phyloP scores from a whole-genome alignment of 768 basidiomycete species.

The Termitomyces eurrhizus region DNA sequence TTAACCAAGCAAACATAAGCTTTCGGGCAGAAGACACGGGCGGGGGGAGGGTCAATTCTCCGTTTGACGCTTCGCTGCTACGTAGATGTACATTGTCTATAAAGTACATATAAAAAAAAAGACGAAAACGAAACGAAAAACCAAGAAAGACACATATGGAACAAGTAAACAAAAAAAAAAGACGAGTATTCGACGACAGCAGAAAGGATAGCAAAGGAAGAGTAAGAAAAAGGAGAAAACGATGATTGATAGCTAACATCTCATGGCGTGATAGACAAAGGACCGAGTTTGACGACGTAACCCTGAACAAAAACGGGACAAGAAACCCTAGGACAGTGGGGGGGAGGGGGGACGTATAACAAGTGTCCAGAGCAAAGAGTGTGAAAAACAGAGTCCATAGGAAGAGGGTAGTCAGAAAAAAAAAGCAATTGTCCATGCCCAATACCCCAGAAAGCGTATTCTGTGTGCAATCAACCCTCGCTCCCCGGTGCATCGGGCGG shows the following conservation, averaged over 20 bases:
- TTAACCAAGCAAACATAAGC: not conserved
- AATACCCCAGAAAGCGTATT: not conserved
- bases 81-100: not conserved
- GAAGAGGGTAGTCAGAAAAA: not conserved
- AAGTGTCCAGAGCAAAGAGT: no score
- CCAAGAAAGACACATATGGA: not conserved
- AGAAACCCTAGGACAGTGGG: no score
- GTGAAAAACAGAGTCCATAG: no score
- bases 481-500: slow-evolving; percentile 26
- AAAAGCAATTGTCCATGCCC: not conserved
- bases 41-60: no score
- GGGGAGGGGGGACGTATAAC: no score
- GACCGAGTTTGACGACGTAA: no score
- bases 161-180: not conserved
- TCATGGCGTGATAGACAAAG: no score
- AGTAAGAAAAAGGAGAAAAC: no score
- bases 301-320: no score
- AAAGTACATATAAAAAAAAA: not conserved
- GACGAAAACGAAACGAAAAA: not conserved
- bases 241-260: no score
- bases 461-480: slow-evolving; percentile 2
- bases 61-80: not conserved
- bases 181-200: not conserved
- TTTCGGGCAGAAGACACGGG: not conserved
- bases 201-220: not conserved